Conservation (phyloP, 2,329 filamentous ascomycete genomes). For the Aspergillus jensenii region DNA sequence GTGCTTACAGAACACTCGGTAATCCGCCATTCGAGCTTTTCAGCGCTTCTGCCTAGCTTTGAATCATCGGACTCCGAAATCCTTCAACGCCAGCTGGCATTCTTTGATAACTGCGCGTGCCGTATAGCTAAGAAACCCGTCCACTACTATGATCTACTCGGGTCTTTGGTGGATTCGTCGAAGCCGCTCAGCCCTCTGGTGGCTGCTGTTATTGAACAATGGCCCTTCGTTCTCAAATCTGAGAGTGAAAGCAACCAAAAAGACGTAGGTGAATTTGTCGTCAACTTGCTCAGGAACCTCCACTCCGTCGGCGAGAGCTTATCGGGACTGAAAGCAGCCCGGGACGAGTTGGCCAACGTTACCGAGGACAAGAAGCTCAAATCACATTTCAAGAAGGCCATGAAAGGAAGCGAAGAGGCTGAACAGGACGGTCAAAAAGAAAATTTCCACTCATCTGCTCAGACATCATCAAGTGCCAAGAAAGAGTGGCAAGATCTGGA, state of each 20-base stretch:
- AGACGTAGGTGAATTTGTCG: conserved; percentile 59
- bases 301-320: conserved; percentile 54
- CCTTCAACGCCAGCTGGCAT: conserved; percentile 57
- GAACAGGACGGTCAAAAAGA: conserved; percentile 16
- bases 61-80: conserved; percentile 30
- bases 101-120: conserved; percentile 79
- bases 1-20: conserved; percentile 40
- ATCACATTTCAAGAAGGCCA: conserved; percentile 37
- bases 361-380: conserved; percentile 41
- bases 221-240: conserved; percentile 64
- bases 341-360: conserved; percentile 44
- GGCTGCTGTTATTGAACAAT: conserved; percentile 73
- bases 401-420: conserved; percentile 18
- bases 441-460: conserved; percentile 11
- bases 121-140: conserved; percentile 75
- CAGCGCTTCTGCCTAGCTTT: conserved; percentile 40
- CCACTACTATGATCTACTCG: conserved; percentile 67
- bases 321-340: conserved; percentile 46
- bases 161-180: conserved; percentile 37
- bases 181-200: conserved; percentile 62
- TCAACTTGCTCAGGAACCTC: conserved; percentile 56
- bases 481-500: conserved; percentile 35
- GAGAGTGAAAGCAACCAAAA: conserved; percentile 45
- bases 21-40: conserved; percentile 37
- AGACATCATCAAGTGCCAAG: conserved; percentile 12